A percentile compares a stretch with the other conserved stretches of the same genome.
Evolutionary conservation across 768 basidiomycete genomes (phyloP).

Genomic region (Pleurotus tuber-regium): DNA sequence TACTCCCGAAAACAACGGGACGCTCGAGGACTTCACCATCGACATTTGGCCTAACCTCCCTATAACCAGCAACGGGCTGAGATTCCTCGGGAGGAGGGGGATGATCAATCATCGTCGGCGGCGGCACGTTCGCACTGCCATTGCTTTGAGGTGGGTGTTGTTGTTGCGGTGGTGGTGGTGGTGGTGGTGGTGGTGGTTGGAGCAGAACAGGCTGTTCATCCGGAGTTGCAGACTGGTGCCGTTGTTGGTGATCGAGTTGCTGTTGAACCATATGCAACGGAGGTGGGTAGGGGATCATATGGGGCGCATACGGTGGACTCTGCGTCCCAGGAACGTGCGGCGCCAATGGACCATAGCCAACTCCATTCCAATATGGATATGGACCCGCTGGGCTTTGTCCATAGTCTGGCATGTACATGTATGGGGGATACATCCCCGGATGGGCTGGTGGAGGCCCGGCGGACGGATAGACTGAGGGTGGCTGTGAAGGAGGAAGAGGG

Average conservation of each 20-base stretch:
- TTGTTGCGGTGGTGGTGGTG: background rate
- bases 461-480: constrained; percentile 1
- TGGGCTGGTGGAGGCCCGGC: constrained; percentile 17
- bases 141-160: background rate
- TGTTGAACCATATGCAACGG: constrained; percentile 13
- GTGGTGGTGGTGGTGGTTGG: too few relatives aligned
- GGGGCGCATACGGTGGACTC: constrained; percentile 21
- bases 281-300: constrained; percentile 11
- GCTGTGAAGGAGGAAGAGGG: background rate
- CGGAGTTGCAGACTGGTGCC: too few relatives aligned
- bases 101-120: constrained; percentile 15
- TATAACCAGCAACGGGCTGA: constrained; percentile 11
- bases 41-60: background rate
- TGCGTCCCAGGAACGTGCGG: constrained; percentile 23
- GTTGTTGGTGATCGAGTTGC: too few relatives aligned
- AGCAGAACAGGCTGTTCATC: background rate
- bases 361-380: constrained; percentile 36
- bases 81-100: constrained; percentile 12
- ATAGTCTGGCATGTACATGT: constrained; percentile 22
- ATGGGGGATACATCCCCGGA: constrained; percentile 27
- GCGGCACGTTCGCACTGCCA: constrained; percentile 7
- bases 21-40: background rate
- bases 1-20: constrained; percentile 53
- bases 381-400: constrained; percentile 28
- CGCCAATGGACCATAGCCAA: constrained; percentile 12